Percentiles rank a stretch among this genome's conserved stretches.
These are phyloP conservation scores for Trichoderma pleuroti DNA, from an alignment of 2,329 filamentous ascomycete genomes.

Conservation along the genomic window DNA sequence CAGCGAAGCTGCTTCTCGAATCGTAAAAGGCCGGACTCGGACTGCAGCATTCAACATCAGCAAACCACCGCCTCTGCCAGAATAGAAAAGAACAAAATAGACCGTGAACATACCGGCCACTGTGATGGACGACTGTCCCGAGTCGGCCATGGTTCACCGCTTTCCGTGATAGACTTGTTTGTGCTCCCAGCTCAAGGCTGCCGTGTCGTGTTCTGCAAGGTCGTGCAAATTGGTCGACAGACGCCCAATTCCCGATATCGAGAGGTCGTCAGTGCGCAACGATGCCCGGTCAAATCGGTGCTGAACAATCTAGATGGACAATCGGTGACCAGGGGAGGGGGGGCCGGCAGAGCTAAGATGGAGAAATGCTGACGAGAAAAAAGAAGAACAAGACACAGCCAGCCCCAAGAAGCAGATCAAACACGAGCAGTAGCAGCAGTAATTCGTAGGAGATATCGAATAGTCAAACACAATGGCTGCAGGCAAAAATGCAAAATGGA, in stretches of 20 bases:
- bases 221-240: background rate
- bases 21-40: constrained; percentile 70
- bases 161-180: background rate
- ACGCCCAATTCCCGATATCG: background rate
- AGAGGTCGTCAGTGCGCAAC: background rate
- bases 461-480: constrained; percentile 25
- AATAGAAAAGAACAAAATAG: background rate
- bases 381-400: background rate
- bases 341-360: background rate
- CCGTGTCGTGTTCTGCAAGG: background rate
- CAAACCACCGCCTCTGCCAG: background rate
- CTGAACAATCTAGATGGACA: background rate
- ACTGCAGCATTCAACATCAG: constrained; percentile 43
- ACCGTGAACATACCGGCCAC: constrained; percentile 48
- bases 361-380: background rate
- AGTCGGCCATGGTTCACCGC: constrained; percentile 24
- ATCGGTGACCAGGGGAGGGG: constrained; percentile 5
- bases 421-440: background rate
- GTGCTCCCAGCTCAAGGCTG: background rate
- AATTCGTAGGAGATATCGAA: constrained; percentile 8
- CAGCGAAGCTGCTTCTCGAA: constrained; percentile 92
- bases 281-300: background rate
- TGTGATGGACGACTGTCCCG: constrained; percentile 52
- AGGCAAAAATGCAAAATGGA: constrained; percentile 18
- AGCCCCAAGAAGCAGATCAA: background rate